These are phyloP conservation scores for Wickerhamomyces alni DNA, from an alignment of 805 yeast species.

Conservation along the genomic window DNA sequence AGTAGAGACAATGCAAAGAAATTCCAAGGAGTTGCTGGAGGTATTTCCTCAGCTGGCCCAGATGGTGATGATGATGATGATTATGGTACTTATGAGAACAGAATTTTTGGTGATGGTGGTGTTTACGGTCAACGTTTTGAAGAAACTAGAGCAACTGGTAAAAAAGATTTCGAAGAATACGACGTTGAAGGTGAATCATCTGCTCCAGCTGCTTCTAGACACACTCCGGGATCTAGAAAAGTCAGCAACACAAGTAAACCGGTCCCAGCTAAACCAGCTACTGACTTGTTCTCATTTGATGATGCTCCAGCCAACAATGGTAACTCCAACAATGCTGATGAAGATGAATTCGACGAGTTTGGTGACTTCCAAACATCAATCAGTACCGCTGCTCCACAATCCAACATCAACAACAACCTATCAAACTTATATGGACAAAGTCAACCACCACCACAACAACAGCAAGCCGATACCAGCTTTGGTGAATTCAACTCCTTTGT, in stretches of 20 bases:
- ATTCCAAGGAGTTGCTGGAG: conserved; percentile 75
- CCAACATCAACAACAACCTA: conserved; percentile 20
- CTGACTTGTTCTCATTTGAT: conserved; percentile 46
- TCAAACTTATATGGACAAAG: conserved; percentile 26
- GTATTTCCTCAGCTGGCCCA: conserved; percentile 31
- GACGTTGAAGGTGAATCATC: conserved; percentile 32
- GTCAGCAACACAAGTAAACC: conserved; percentile 27
- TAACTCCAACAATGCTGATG: conserved; percentile 40
- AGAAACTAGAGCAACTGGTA: conserved; percentile 43
- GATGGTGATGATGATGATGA: conserved; percentile 45
- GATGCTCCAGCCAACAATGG: conserved; percentile 9
- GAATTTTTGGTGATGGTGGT: conserved; percentile 70
- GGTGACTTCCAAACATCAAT: conserved; percentile 66
- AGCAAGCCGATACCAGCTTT: conserved; percentile 13
- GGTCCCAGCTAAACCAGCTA: conserved; percentile 26
- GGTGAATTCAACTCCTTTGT: conserved; percentile 22
- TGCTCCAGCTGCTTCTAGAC: conserved; percentile 29
- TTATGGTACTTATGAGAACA: conserved; percentile 34
- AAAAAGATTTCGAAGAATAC: conserved; percentile 54
- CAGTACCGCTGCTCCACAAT: conserved; percentile 15
- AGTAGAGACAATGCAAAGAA: conserved; percentile 83
- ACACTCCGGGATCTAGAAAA: conserved; percentile 25
- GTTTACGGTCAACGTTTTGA: conserved; percentile 63
- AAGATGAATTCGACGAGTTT: conserved; percentile 77
- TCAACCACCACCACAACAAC: conserved; percentile 13